Conservation (phyloP, 2,329 filamentous ascomycete genomes). For the Colletotrichum melonis region DNA sequence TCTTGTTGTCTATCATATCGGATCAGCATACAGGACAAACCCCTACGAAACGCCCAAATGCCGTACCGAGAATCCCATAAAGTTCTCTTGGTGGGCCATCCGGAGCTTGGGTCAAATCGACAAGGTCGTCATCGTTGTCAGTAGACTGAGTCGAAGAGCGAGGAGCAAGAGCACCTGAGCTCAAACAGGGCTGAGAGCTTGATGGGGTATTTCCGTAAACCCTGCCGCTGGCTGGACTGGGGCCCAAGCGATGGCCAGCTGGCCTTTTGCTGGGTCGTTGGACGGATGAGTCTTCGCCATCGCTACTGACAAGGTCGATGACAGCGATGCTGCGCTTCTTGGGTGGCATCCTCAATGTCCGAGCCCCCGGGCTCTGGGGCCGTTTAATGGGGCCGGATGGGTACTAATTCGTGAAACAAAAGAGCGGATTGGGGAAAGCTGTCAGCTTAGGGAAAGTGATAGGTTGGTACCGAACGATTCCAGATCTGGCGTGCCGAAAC, state of each 20-base stretch:
- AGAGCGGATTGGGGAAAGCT: slow-evolving; percentile 10
- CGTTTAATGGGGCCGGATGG: neutral
- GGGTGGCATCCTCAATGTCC: slow-evolving; percentile 20
- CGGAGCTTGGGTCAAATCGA: slow-evolving; percentile 57
- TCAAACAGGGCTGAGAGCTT: neutral
- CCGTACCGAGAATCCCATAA: slow-evolving; percentile 58
- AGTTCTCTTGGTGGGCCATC: slow-evolving; percentile 55
- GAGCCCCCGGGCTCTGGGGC: neutral
- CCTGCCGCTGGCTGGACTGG: slow-evolving; percentile 34
- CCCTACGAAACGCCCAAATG: neutral
- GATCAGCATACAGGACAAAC: neutral
- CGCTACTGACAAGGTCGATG: slow-evolving; percentile 56
- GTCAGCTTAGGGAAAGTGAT: slow-evolving; percentile 1
- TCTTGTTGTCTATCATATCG: slow-evolving; percentile 53
- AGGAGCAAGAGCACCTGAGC: neutral
- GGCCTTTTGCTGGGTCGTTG: slow-evolving; percentile 20
- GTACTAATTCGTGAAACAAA: neutral
- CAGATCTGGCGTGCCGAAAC: neutral
- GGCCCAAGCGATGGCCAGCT: neutral
- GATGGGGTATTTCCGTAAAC: slow-evolving; percentile 28
- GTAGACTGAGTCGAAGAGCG: slow-evolving; percentile 34
- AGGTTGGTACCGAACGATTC: slow-evolving; percentile 26
- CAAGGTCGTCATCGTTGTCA: slow-evolving; percentile 48
- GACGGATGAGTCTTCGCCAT: slow-evolving; percentile 33
- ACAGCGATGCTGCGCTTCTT: slow-evolving; percentile 51